Conservation (phyloP, 805 yeast genomes). For the Candida nonsorbophila region DNA sequence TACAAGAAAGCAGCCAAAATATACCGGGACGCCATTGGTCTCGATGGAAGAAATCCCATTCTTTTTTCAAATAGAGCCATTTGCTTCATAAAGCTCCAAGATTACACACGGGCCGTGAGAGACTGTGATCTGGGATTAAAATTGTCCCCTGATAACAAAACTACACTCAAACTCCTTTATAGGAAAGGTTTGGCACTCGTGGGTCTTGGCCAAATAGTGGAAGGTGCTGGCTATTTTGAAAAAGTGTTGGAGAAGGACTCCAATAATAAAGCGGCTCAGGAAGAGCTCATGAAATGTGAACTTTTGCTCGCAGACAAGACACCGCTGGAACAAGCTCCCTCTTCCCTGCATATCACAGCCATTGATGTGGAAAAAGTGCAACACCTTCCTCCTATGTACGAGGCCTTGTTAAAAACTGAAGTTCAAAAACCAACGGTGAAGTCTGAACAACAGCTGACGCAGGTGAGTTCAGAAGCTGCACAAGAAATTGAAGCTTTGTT, state of each 20-base stretch:
- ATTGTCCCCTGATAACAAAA: constrained; percentile 20
- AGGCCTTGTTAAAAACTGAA: constrained; percentile 2
- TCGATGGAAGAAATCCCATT: constrained; percentile 47
- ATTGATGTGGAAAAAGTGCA: too few relatives aligned
- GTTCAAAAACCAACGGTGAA: constrained; percentile 3
- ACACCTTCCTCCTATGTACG: too few relatives aligned
- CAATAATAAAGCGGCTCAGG: constrained; percentile 29
- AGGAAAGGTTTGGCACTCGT: constrained; percentile 42
- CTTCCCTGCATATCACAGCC: too few relatives aligned
- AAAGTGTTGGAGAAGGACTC: constrained; percentile 39
- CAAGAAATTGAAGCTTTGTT: constrained; percentile 14
- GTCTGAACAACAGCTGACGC: constrained; percentile 1
- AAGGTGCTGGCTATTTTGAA: constrained; percentile 26
- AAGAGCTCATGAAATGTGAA: constrained; percentile 31
- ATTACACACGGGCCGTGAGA: constrained; percentile 43
- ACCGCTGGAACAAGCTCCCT: too few relatives aligned
- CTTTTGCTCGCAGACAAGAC: neutral
- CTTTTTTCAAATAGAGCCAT: constrained; percentile 66
- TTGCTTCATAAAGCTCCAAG: constrained; percentile 49
- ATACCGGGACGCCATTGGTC: constrained; percentile 51
- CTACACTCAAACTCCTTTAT: constrained; percentile 45
- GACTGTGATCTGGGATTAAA: constrained; percentile 49
- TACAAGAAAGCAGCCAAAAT: constrained; percentile 46
- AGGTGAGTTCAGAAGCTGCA: neutral
- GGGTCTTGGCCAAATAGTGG: constrained; percentile 15